Evolutionary conservation across 2,329 filamentous ascomycete genomes (phyloP).

Genomic region (Ophiocordyceps unilateralis): DNA sequence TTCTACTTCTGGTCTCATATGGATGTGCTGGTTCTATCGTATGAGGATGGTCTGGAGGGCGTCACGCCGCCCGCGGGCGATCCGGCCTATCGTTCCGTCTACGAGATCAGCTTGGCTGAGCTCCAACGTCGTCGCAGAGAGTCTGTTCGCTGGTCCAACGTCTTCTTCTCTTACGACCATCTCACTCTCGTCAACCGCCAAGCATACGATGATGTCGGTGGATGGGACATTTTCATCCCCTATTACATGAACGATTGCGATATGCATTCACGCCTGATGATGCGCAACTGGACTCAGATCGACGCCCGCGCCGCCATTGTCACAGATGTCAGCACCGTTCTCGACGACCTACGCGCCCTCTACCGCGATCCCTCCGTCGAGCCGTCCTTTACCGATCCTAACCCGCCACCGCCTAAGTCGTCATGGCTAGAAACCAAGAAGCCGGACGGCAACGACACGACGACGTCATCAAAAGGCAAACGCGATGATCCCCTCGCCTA

Average conservation of each 20-base stretch:
- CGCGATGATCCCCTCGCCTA: slow-evolving; percentile 3
- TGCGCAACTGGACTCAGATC: slow-evolving; percentile 24
- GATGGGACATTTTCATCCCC: slow-evolving; percentile 40
- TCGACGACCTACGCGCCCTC: slow-evolving; percentile 27
- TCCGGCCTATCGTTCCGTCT: slow-evolving; percentile 22
- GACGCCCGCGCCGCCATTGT: slow-evolving; percentile 23
- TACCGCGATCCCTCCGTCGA: slow-evolving; percentile 23
- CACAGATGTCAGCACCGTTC: slow-evolving; percentile 24
- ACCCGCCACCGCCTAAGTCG: slow-evolving; percentile 11
- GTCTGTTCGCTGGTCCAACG: slow-evolving; percentile 27
- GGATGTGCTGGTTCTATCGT: slow-evolving; percentile 28
- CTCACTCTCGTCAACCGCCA: slow-evolving; percentile 37
- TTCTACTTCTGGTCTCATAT: slow-evolving; percentile 42
- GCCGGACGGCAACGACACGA: slow-evolving; percentile 3
- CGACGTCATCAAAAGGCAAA: neutral
- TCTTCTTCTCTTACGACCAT: slow-evolving; percentile 42
- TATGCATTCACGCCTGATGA: slow-evolving; percentile 29
- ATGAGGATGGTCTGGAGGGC: slow-evolving; percentile 20
- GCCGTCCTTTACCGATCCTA: slow-evolving; percentile 20
- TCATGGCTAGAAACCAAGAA: slow-evolving; percentile 3
- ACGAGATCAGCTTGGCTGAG: slow-evolving; percentile 20
- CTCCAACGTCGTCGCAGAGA: slow-evolving; percentile 13
- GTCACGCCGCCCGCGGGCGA: slow-evolving; percentile 15
- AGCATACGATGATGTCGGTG: slow-evolving; percentile 31
- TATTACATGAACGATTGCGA: slow-evolving; percentile 43